Base-by-base conservation (phyloP, 2,329 filamentous ascomycete species). In the Apiospora marii region DNA sequence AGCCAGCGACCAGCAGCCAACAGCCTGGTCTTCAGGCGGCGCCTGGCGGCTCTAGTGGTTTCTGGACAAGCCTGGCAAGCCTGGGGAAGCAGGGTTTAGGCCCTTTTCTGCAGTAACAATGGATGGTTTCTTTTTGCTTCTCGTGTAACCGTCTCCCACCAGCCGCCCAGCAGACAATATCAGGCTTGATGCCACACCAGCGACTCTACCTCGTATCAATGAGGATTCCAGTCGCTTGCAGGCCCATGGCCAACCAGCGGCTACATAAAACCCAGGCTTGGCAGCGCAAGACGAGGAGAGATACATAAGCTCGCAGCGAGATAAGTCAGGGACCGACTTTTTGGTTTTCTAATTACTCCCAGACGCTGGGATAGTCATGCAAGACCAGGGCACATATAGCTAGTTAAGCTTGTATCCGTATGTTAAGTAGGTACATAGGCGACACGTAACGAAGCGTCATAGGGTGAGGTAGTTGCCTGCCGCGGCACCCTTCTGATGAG, bases 161-260 rank as follows among this genome's bases (percentile, higher is more conserved):
- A 61, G 7, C 43, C 43, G 43, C 19, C 53, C 19, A 37, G 3
- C 27, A 12, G 30, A 14, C 51, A 58, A 58, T 61, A 22, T 22
- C 16, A 61, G 53, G n/a, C n/a, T 61, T 30, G 53, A 61, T 37
- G 53, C 58, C 58, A 64, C 58, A 64, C 19, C 34, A 24, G 58
- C 34, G 58, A 34, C 58, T 64, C 58, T 64, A 41, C 34, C 58
- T 64, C 58, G 58, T 41, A 64, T 64, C 19, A 41, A 12, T 41
- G 58, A 41, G 58, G 3, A 12, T 16, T 19, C 10, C 27, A 16
- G 8, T 37, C 41, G 58, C 34, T n/a, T 64, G 34, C 34, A 41
- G 19, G 10, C 34, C 58, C 19, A 41, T 41, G 34, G 4, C 34
- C 58, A 64, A 41, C 10, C 19, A 41, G 1, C 34, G n/a, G 8